Conservation (phyloP, 2,329 filamentous ascomycete species). For the Teratosphaeria viscida region DNA sequence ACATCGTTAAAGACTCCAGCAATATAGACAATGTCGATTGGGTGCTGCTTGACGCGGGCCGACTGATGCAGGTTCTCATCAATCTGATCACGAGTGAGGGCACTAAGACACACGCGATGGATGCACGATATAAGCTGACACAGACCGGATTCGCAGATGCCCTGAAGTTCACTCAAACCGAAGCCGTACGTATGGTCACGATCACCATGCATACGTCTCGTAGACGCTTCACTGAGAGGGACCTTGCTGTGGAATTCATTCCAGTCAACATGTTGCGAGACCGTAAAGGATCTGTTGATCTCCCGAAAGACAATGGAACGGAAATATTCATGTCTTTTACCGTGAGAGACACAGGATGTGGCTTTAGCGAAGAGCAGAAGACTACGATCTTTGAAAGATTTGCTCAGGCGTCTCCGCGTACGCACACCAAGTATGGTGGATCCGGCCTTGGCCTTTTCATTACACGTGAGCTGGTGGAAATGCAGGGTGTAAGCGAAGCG, state of each 20-base stretch:
- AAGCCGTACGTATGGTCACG: conserved; percentile 50
- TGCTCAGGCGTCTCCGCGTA: conserved; percentile 63
- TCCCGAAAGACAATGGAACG: conserved; percentile 37
- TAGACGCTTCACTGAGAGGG: conserved; percentile 38
- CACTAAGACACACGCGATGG: not conserved
- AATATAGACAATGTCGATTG: conserved; percentile 48
- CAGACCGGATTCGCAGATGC: conserved; percentile 39
- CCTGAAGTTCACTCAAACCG: conserved; percentile 65
- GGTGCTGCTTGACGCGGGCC: conserved; percentile 61
- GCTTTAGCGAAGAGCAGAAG: conserved; percentile 57
- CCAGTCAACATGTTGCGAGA: conserved; percentile 42
- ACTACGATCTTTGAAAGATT: conserved; percentile 68
- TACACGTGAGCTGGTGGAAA: conserved; percentile 61
- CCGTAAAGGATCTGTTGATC: conserved; percentile 31
- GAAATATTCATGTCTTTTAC: conserved; percentile 58
- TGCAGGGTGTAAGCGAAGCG: conserved; percentile 45
- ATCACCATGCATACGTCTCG: conserved; percentile 55
- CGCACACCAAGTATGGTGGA: conserved; percentile 68
- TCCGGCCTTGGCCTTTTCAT: conserved; percentile 71
- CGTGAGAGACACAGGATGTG: conserved; percentile 64
- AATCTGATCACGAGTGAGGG: conserved; percentile 54
- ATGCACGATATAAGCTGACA: not conserved
- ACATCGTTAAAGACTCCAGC: conserved; percentile 52
- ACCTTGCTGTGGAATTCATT: conserved; percentile 48
- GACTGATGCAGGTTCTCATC: conserved; percentile 67